Evolutionary conservation across 305 asterid species (phyloP).

Genomic region (Solanum hybrid): DNA sequence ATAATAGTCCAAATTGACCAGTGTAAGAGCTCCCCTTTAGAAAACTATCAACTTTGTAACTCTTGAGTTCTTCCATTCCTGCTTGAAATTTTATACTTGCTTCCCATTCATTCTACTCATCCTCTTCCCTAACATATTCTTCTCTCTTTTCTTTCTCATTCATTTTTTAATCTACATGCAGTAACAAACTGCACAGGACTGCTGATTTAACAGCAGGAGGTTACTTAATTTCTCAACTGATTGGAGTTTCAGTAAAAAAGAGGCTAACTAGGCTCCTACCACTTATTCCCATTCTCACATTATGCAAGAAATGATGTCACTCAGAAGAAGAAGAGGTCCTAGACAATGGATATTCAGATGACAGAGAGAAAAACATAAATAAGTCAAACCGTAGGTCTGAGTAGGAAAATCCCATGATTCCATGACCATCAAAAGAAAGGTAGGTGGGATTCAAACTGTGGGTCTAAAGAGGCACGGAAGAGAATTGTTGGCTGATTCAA

Average conservation of each 20-base stretch:
- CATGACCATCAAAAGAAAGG: neutral
- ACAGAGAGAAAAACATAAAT: neutral
- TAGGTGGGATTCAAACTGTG: neutral
- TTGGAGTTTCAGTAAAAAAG: neutral
- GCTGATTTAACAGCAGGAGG: neutral
- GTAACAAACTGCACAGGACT: neutral
- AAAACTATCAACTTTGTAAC: neutral
- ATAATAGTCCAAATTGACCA: neutral
- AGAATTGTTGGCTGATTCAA: neutral
- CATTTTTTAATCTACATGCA: neutral
- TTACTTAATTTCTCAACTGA: neutral
- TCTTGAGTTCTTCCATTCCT: neutral
- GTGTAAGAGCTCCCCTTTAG: neutral
- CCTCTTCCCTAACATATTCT: neutral
- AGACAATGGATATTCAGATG: neutral
- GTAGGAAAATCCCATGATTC: neutral
- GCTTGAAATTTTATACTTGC: neutral
- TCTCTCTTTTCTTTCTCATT: neutral
- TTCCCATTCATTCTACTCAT: neutral
- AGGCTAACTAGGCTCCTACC: neutral
- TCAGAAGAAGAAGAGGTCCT: neutral
- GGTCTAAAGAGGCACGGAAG: neutral
- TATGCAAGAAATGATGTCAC: neutral
- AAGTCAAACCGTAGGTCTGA: neutral
- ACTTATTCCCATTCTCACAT: neutral